Percentiles rank a stretch among this genome's conserved stretches.
Conservation (phyloP, 176 grass and related monocot genomes). For the Raddia distichophylla region DNA sequence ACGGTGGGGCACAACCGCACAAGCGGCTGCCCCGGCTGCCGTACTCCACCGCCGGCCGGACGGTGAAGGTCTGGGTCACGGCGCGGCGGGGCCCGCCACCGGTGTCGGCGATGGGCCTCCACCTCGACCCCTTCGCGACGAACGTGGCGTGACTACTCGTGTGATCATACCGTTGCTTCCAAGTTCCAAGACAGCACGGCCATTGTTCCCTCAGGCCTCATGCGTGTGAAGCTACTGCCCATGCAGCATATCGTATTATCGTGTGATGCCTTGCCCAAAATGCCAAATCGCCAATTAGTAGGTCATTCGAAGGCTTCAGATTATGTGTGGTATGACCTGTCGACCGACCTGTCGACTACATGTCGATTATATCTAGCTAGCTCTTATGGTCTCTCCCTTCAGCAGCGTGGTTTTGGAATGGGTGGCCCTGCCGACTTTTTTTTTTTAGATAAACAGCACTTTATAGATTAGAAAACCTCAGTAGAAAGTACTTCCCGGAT, state of each 20-base stretch:
- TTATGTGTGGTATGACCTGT: too few relatives aligned
- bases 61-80: slow-evolving; percentile 68
- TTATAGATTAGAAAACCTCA: too few relatives aligned
- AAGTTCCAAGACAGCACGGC: not conserved
- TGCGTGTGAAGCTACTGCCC: too few relatives aligned
- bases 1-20: slow-evolving; percentile 94
- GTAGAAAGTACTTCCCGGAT: too few relatives aligned
- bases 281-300: not conserved
- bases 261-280: not conserved
- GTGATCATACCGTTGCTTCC: too few relatives aligned
- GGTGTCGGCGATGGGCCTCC: slow-evolving; percentile 72
- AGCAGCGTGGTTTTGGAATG: too few relatives aligned
- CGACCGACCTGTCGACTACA: too few relatives aligned
- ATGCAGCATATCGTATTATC: too few relatives aligned
- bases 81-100: slow-evolving; percentile 61
- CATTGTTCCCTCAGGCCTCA: not conserved
- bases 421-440: too few relatives aligned
- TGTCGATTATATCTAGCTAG: too few relatives aligned
- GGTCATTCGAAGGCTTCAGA: not conserved
- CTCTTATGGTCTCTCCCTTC: too few relatives aligned
- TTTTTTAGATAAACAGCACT: too few relatives aligned
- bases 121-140: slow-evolving; percentile 65
- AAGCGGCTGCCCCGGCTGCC: slow-evolving; percentile 81
- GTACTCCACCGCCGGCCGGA: slow-evolving; percentile 35
- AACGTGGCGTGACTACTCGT: slow-evolving; percentile 31